Conservation (phyloP, 257 asterid genomes). For the Solanum lycopersicoides region DNA sequence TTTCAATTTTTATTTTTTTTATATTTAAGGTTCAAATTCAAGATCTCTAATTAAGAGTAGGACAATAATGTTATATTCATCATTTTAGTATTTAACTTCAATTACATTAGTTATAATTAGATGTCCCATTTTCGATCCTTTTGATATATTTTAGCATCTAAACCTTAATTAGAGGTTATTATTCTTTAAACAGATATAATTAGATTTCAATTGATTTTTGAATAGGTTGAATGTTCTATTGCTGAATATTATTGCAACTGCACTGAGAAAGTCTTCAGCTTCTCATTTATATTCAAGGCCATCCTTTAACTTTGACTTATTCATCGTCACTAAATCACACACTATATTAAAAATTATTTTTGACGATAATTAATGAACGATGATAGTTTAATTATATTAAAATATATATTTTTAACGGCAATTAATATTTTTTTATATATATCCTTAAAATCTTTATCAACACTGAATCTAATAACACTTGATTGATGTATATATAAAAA, state of each 20-base stretch:
- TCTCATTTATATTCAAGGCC: neutral
- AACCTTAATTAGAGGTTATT: neutral
- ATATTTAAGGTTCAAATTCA: no score
- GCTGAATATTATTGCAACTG: neutral
- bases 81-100: neutral
- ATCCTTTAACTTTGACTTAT: neutral
- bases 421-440: accelerated
- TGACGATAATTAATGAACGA: no score
- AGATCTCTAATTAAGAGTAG: no score
- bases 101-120: neutral
- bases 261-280: neutral
- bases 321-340: neutral
- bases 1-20: no score
- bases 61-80: neutral
- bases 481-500: no score
- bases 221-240: neutral
- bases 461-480: accelerated
- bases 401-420: no score
- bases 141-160: neutral
- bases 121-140: neutral
- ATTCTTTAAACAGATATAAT: neutral
- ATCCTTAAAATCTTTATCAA: no score
- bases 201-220: neutral
- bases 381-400: no score
- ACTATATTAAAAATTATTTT: no score